These are phyloP conservation scores for Beta vulgaris DNA, from an alignment of 148 eudicot species.

Conservation along the genomic window DNA sequence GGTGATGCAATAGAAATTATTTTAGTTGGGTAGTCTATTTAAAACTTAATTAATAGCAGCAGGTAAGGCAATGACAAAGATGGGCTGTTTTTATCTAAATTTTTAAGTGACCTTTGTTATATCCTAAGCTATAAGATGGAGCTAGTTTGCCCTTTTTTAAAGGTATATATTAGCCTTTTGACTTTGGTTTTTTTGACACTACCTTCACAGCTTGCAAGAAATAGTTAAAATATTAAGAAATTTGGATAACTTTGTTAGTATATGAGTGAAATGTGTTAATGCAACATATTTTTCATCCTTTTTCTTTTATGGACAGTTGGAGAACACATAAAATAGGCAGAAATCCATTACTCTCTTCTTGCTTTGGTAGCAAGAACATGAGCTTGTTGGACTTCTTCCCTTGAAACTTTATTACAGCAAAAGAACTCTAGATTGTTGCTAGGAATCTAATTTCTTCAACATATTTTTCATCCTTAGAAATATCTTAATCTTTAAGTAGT, in stretches of 20 bases:
- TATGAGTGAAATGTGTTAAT: neutral
- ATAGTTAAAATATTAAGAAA: too few species aligned
- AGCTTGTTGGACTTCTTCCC: too few species aligned
- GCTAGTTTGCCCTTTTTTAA: neutral
- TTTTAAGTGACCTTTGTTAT: neutral
- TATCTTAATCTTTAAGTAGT: too few species aligned
- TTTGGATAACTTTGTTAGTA: neutral
- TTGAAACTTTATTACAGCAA: too few species aligned
- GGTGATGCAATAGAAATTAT: neutral
- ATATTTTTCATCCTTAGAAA: neutral
- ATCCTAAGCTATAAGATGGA: neutral
- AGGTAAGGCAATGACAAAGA: slow-evolving; percentile 18
- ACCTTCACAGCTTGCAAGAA: neutral
- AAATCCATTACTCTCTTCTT: too few species aligned
- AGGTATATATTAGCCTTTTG: neutral
- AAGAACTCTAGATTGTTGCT: too few species aligned
- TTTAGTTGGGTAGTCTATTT: slow-evolving; percentile 4
- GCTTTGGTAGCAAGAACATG: too few species aligned
- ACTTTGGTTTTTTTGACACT: neutral
- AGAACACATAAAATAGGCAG: too few species aligned
- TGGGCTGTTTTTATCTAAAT: neutral
- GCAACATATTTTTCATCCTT: too few species aligned
- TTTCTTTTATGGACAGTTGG: too few species aligned
- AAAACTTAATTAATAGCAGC: slow-evolving; percentile 2
- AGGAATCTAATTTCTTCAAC: too few species aligned